Percentiles rank a stretch among this genome's conserved stretches.
These are phyloP conservation scores for Metschnikowia shivogae DNA, from an alignment of 805 yeast species.

Conservation along the genomic window DNA sequence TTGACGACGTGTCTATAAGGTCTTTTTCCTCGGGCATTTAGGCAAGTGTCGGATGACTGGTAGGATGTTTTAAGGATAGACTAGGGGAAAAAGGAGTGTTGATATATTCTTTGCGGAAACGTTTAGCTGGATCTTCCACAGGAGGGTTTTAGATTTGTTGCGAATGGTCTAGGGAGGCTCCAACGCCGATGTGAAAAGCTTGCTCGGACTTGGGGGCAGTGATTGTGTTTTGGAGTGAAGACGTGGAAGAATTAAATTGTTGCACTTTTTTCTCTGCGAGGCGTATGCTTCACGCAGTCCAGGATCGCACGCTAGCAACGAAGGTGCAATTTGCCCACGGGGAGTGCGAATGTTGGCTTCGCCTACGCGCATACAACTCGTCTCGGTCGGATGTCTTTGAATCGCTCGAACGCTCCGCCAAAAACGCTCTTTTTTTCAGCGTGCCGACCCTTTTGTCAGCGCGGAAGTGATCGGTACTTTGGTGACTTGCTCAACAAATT, in stretches of 20 bases:
- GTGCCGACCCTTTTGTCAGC: no score
- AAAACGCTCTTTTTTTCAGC: no score
- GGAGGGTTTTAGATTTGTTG: not conserved
- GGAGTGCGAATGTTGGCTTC: no score
- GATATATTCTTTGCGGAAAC: not conserved
- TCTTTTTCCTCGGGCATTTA: conserved; percentile 13
- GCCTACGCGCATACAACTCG: no score
- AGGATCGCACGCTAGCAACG: not conserved
- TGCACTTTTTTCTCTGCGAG: conserved; percentile 4
- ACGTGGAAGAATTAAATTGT: not conserved
- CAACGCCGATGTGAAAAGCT: not conserved
- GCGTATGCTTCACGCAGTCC: conserved; percentile 5
- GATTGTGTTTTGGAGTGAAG: not conserved
- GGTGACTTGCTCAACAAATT: not conserved
- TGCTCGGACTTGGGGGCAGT: not conserved
- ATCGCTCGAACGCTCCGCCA: no score
- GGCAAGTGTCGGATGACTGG: not conserved
- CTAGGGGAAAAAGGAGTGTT: not conserved
- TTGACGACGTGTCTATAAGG: conserved; percentile 12
- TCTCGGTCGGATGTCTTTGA: no score
- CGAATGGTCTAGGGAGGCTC: not conserved
- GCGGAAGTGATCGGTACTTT: not conserved
- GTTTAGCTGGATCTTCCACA: not conserved
- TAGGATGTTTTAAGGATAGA: not conserved
- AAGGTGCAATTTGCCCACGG: no score